These are phyloP conservation scores for Papiliotrema fonsecae DNA, from an alignment of 1,284 basidiomycete species.

Conservation along the genomic window DNA sequence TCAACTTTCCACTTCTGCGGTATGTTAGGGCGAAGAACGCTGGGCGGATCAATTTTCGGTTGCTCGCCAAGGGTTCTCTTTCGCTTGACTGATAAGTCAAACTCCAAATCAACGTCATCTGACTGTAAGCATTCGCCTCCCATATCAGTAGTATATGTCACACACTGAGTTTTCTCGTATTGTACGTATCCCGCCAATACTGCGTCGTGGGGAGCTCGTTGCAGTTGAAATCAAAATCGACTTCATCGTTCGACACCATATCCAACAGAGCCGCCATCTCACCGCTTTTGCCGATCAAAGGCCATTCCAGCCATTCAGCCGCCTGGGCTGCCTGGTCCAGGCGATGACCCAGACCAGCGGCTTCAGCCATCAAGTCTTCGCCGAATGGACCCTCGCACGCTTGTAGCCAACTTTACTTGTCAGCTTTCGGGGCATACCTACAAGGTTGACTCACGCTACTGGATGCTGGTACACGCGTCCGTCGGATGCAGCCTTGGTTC, in stretches of 20 bases:
- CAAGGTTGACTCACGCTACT: conserved; percentile 10
- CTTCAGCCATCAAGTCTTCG: conserved; percentile 64
- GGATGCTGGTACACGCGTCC: conserved; percentile 25
- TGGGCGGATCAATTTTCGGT: neutral
- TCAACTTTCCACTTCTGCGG: neutral
- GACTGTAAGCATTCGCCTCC: conserved; percentile 6
- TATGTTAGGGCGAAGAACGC: neutral
- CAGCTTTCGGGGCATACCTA: too few relatives aligned
- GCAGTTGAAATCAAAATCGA: conserved; percentile 31
- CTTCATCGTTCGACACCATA: conserved; percentile 35
- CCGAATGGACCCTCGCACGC: conserved; percentile 56
- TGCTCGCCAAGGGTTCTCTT: neutral
- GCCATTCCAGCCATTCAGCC: conserved; percentile 19
- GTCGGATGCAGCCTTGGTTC: too few relatives aligned
- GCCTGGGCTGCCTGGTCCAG: conserved; percentile 46
- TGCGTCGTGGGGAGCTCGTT: conserved; percentile 20
- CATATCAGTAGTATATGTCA: neutral
- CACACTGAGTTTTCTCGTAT: conserved; percentile 39
- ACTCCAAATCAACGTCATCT: conserved; percentile 42
- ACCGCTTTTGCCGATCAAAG: conserved; percentile 27
- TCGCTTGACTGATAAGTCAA: conserved; percentile 18
- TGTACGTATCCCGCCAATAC: conserved; percentile 24
- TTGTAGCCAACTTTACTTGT: conserved; percentile 42
- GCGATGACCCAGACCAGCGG: conserved; percentile 49
- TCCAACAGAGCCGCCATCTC: conserved; percentile 36